These are phyloP conservation scores for Lactarius trivialis DNA, from an alignment of 768 basidiomycete species.

Conservation along the genomic window DNA sequence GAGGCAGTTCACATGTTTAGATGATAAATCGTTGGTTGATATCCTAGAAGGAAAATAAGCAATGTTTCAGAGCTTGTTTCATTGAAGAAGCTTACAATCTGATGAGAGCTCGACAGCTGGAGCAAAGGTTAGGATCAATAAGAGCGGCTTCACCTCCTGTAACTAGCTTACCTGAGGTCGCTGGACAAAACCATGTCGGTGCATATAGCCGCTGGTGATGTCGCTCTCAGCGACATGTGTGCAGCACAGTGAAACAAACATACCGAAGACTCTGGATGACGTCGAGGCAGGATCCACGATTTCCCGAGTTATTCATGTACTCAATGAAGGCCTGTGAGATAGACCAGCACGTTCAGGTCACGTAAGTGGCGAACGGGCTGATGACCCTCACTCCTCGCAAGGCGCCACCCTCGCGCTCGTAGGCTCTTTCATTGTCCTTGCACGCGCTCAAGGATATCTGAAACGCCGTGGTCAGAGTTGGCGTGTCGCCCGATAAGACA, in stretches of 20 bases:
- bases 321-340: slow-evolving; percentile 4
- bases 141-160: not conserved
- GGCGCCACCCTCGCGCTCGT: not conserved
- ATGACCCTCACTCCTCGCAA: not conserved
- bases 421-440: not conserved
- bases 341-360: not conserved
- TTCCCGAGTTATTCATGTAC: not conserved
- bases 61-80: not conserved
- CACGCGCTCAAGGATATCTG: slow-evolving; percentile 5
- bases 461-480: not conserved
- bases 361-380: not conserved
- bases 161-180: not conserved
- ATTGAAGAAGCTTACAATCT: not conserved
- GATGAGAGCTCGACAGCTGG: not conserved
- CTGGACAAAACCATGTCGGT: not conserved
- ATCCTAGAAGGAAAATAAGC: not conserved
- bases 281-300: not conserved
- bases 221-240: not conserved
- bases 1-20: not conserved
- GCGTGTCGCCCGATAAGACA: not conserved
- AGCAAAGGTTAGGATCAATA: not conserved
- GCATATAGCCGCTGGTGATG: not conserved
- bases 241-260: not conserved
- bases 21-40: not conserved
- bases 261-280: not conserved